A percentile compares a stretch with the other conserved stretches of the same genome.
These are phyloP conservation scores for Syzygium oleosum DNA, from an alignment of 345 rosid genomes.

Conservation along the genomic window DNA sequence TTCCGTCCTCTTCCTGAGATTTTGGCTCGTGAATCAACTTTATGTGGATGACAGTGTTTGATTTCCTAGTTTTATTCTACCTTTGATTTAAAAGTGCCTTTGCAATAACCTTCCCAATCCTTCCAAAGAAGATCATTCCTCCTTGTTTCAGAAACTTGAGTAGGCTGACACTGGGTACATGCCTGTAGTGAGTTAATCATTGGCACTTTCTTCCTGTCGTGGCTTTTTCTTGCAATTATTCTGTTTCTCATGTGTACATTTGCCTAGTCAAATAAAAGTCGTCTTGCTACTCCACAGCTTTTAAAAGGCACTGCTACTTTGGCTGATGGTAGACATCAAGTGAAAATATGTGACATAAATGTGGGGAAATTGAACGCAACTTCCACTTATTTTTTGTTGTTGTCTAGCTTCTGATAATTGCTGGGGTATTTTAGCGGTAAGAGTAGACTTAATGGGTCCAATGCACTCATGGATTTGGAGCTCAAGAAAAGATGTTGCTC, in stretches of 20 bases:
- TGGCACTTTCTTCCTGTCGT: background rate
- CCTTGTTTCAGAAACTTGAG: background rate
- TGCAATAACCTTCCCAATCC: background rate
- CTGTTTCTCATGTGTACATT: background rate
- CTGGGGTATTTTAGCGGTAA: background rate
- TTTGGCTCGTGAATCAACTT: background rate
- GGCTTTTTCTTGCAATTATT: background rate
- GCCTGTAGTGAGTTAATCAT: background rate
- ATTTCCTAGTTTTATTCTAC: background rate
- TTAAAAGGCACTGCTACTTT: background rate
- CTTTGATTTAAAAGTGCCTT: background rate
- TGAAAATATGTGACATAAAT: background rate
- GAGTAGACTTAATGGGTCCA: background rate
- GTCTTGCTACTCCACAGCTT: background rate
- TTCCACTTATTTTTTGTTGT: background rate
- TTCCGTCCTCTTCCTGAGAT: background rate
- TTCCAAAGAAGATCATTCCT: background rate
- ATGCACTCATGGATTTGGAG: background rate
- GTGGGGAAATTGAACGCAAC: background rate
- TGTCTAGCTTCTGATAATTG: background rate
- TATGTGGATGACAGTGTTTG: background rate
- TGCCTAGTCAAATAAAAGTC: background rate
- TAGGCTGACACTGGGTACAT: background rate
- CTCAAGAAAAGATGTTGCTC: background rate
- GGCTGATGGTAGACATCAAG: background rate